These are phyloP conservation scores for Eucalyptus sideroxylon DNA, from an alignment of 345 rosid species.

Conservation along the genomic window DNA sequence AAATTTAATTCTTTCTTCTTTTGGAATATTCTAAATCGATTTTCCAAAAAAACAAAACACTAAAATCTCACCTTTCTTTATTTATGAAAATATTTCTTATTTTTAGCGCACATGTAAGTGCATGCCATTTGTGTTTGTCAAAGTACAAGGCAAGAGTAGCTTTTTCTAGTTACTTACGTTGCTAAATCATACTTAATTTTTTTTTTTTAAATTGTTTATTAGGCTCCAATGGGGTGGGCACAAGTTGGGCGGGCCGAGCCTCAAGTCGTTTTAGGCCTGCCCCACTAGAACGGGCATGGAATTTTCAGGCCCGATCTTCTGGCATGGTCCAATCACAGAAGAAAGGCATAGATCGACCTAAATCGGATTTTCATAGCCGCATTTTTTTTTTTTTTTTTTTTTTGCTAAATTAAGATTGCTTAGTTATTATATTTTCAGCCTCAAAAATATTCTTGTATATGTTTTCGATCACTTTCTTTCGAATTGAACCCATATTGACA, in stretches of 20 bases:
- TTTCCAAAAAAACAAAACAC: neutral
- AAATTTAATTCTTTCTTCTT: neutral
- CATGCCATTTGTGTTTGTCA: neutral
- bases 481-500: no score
- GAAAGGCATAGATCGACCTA: neutral
- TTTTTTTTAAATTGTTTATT: neutral
- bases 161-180: neutral
- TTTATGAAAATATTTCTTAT: neutral
- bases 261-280: neutral
- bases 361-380: neutral
- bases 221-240: neutral
- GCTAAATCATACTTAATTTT: neutral
- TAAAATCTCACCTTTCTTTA: neutral
- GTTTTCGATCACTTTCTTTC: neutral
- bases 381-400: no score
- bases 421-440: no score
- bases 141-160: neutral
- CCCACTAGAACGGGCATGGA: neutral
- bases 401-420: neutral
- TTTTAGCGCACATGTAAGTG: neutral
- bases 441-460: no score
- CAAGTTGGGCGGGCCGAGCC: neutral
- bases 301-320: neutral
- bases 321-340: neutral
- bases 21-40: neutral